phyloP scores from a whole-genome alignment of 495 filamentous ascomycete genomes.

The Xylaria acuta region DNA sequence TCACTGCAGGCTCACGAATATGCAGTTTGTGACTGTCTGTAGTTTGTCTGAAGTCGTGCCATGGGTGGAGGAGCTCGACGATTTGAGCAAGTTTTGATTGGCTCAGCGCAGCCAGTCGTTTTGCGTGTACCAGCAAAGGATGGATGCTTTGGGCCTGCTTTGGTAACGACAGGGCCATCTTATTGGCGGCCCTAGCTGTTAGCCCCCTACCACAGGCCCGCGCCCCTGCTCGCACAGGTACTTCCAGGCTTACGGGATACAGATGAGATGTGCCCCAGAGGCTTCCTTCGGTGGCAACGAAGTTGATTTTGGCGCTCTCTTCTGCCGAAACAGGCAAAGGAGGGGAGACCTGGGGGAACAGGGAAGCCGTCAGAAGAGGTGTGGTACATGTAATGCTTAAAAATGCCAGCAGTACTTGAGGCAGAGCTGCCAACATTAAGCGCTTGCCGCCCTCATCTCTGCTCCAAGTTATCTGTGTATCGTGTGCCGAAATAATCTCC shows the following conservation, averaged over 20 bases:
- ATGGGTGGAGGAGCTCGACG: slow-evolving; percentile 44
- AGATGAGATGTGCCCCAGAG: not conserved
- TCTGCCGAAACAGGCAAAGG: not conserved
- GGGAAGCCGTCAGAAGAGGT: not conserved
- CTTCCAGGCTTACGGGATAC: not conserved
- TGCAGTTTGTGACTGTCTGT: slow-evolving; percentile 36
- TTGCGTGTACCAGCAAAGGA: slow-evolving; percentile 26
- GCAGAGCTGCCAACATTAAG: slow-evolving; percentile 7
- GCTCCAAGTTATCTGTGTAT: not conserved
- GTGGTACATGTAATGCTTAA: not conserved
- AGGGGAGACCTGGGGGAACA: not conserved
- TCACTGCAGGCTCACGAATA: slow-evolving; percentile 22
- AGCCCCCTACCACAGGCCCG: slow-evolving; percentile 14
- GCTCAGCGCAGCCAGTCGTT: slow-evolving; percentile 38
- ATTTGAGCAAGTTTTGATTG: slow-evolving; percentile 63
- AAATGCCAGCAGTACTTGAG: not conserved
- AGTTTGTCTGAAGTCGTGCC: slow-evolving; percentile 44
- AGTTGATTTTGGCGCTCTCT: not conserved
- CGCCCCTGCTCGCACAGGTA: not conserved
- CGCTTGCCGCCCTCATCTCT: not conserved
- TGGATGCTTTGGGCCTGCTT: slow-evolving; percentile 24
- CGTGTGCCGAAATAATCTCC: not conserved
- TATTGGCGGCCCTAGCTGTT: slow-evolving; percentile 31
- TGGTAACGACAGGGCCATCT: slow-evolving; percentile 24
- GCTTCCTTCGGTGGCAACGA: not conserved